Conservation (phyloP, 108 stramenopile species). For the Phaeodactylum tricornutum region DNA sequence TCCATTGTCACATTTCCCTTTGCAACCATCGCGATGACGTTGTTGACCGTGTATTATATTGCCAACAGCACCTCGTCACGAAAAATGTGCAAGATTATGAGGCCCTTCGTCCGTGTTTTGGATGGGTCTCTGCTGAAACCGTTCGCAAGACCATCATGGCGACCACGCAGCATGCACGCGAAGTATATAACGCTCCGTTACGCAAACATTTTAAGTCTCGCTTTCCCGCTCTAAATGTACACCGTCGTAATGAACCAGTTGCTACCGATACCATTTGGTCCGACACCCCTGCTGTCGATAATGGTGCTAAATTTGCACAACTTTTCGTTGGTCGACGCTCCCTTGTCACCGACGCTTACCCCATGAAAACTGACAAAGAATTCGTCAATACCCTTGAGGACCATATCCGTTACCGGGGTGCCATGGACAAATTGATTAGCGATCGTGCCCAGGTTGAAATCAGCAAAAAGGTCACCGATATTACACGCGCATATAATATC, state of each 20-base stretch:
- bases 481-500: constrained; percentile 8
- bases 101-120: constrained; percentile 6
- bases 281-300: constrained; percentile 1
- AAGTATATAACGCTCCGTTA: not conserved
- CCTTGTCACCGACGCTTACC: constrained; percentile 5
- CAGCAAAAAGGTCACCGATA: constrained; percentile 1
- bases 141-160: constrained; percentile 1
- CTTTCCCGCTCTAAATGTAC: constrained; percentile 8
- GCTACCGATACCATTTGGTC: constrained; percentile 12
- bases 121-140: constrained; percentile 4
- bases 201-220: constrained; percentile 1
- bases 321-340: constrained; percentile 3
- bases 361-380: constrained; percentile 5
- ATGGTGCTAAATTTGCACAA: constrained; percentile 2
- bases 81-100: no score
- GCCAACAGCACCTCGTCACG: no score
- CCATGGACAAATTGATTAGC: constrained; percentile 1
- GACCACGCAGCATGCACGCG: constrained; percentile 5
- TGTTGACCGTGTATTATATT: no score
- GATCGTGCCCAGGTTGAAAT: constrained; percentile 12
- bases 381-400: constrained; percentile 10
- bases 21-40: no score
- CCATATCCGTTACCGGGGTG: constrained; percentile 12
- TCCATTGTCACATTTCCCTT: no score
- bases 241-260: constrained; percentile 6